Evolutionary conservation across 768 basidiomycete species (phyloP), one percentile per base, ranked within the genome.

Genomic region (Calocybe indica): DNA sequence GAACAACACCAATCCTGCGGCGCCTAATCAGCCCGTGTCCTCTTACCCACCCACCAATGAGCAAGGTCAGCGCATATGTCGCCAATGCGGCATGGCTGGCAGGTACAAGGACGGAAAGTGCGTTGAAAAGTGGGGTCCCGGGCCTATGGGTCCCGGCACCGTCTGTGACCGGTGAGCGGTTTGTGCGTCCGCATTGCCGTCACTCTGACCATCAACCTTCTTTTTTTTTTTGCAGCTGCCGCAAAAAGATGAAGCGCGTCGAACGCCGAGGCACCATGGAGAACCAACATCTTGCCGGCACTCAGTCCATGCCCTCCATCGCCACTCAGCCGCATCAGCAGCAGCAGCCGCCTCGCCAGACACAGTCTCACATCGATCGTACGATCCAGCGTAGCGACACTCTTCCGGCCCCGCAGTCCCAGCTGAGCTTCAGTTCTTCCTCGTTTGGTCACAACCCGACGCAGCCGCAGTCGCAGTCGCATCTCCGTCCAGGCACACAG

Each of bases 71-170:
- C 70, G 87, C 15, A 87, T 85, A 41, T 89, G 88, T 60, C 70
- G 86, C 5, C 84, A 86, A 56, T 90, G 88, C 55, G 85, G 85
- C 0, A 65, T 82, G 37, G 70, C 79, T 0, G 88, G 88, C 0
- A 69, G 87, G 1, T 90, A 89, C 67, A 88, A 88, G 67, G 88
- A 90, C 14, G 85, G 83, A 7, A 88, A 88, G 55, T 90, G 88
- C 59, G 87, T 90, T 44, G 88, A 90, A 58, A 90, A 90, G 63
- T 90, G 88, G 88, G 88, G 88, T 1, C 87, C 88, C 15, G 88
- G 88, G 4, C 88, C 88, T 40, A 77, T 83, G 64, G 88, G 88
- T 0, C 88, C 88, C 43, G 88, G 87, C 14, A 90, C 88, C 0
- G 87, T 90, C 0, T 90, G 87, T 58, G 88, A 90, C 70, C 69